Percentiles rank a stretch among this genome's conserved stretches.
Evolutionary conservation across 805 yeast species (phyloP).

Genomic region (Wickerhamiella sergipiensis): DNA sequence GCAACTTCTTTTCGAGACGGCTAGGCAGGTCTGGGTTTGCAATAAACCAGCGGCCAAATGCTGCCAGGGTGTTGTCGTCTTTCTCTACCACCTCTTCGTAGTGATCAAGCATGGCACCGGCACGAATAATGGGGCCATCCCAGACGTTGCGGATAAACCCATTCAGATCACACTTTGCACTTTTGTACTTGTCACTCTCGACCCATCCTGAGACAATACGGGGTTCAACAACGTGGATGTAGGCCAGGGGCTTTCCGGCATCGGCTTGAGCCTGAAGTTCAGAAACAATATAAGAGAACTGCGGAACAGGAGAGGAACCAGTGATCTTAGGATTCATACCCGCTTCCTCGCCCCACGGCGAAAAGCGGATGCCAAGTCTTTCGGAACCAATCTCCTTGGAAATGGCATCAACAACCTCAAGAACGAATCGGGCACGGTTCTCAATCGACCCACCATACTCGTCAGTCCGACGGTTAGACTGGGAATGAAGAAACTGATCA

Average conservation of each 20-base stretch:
- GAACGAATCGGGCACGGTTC: slow-evolving; percentile 37
- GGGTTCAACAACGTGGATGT: slow-evolving; percentile 34
- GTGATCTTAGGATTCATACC: slow-evolving; percentile 15
- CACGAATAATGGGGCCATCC: slow-evolving; percentile 15
- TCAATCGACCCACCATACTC: slow-evolving; percentile 51
- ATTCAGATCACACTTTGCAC: slow-evolving; percentile 5
- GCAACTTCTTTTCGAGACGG: slow-evolving; percentile 29
- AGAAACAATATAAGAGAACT: slow-evolving; percentile 30
- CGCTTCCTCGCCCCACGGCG: slow-evolving; percentile 28
- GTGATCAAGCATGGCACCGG: slow-evolving; percentile 8
- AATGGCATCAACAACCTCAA: slow-evolving; percentile 36
- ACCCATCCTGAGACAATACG: slow-evolving; percentile 21
- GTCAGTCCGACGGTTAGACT: slow-evolving; percentile 42
- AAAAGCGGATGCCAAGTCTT: slow-evolving; percentile 26
- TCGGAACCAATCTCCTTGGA: slow-evolving; percentile 26
- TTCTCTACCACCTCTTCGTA: slow-evolving; percentile 8
- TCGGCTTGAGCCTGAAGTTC: slow-evolving; percentile 30
- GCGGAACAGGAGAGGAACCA: slow-evolving; percentile 24
- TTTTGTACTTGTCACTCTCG: not conserved
- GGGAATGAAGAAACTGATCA: slow-evolving; percentile 33
- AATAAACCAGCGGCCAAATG: slow-evolving; percentile 36
- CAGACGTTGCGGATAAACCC: slow-evolving; percentile 13
- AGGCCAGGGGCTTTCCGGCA: slow-evolving; percentile 30
- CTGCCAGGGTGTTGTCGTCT: slow-evolving; percentile 24
- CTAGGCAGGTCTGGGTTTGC: slow-evolving; percentile 44